phyloP scores from a whole-genome alignment of 1,139 yeast genomes.

The Sugiyamaella japonica region DNA sequence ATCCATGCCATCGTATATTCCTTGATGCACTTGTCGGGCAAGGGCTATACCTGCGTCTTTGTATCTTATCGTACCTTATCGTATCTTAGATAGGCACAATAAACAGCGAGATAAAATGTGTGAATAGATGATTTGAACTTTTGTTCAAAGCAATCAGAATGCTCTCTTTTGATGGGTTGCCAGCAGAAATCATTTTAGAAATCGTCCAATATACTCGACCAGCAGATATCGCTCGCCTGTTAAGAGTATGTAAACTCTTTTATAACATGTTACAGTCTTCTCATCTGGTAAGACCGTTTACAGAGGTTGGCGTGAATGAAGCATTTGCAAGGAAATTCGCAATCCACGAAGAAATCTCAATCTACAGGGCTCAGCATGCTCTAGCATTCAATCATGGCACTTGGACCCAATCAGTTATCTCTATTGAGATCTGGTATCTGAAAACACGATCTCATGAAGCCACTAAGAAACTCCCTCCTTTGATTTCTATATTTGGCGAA shows the following conservation, averaged over 20 bases:
- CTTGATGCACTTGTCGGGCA: no score
- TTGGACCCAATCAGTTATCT: neutral
- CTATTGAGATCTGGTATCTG: neutral
- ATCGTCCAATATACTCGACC: neutral
- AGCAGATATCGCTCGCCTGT: neutral
- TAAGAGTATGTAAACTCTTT: neutral
- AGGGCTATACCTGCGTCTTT: no score
- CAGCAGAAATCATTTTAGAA: neutral
- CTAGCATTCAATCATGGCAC: conserved; percentile 1
- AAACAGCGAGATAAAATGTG: no score
- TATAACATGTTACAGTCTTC: neutral
- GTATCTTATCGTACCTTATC: no score
- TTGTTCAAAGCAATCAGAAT: neutral
- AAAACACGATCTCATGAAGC: neutral
- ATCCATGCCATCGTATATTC: no score
- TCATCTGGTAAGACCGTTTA: neutral
- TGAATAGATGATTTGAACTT: no score
- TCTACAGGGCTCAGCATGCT: neutral
- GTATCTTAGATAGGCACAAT: neutral
- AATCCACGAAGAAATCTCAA: neutral
- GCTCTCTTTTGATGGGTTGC: neutral
- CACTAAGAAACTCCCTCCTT: neutral
- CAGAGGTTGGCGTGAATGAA: neutral
- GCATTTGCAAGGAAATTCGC: neutral
- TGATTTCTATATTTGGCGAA: neutral